These are phyloP conservation scores for Chrysanthemum lavandulifolium DNA, from an alignment of 129 eudicot species.

Conservation along the genomic window DNA sequence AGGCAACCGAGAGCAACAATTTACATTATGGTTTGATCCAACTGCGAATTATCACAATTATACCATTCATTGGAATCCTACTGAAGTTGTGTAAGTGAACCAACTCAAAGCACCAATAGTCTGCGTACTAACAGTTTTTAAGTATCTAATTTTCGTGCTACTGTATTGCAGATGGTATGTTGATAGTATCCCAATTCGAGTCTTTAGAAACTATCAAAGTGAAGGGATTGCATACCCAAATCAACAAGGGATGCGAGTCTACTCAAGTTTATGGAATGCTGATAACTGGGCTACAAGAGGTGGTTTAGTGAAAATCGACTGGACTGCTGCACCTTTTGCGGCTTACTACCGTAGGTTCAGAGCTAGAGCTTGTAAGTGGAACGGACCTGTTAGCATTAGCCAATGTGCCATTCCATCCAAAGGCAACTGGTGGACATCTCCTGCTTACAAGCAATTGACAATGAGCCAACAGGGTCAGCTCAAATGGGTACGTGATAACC, in stretches of 20 bases:
- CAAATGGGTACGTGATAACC: constrained; percentile 48
- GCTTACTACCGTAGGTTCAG: constrained; percentile 44
- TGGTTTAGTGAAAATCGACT: constrained; percentile 62
- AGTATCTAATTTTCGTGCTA: no score
- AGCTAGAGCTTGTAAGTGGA: constrained; percentile 55
- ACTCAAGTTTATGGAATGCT: constrained; percentile 78
- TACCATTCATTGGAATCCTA: constrained; percentile 76
- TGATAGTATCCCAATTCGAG: constrained; percentile 60
- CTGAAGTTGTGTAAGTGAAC: constrained; percentile 49
- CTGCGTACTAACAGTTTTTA: no score
- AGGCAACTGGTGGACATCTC: constrained; percentile 60
- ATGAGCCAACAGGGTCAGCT: constrained; percentile 35
- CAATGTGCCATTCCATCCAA: constrained; percentile 32
- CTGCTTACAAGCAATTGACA: constrained; percentile 37
- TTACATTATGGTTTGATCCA: constrained; percentile 75
- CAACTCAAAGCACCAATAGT: not conserved
- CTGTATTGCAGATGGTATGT: constrained; percentile 64
- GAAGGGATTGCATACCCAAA: constrained; percentile 60
- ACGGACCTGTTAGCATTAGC: constrained; percentile 38
- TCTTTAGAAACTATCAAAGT: constrained; percentile 50
- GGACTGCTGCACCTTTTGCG: constrained; percentile 59
- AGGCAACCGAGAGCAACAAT: constrained; percentile 71
- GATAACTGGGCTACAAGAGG: constrained; percentile 81
- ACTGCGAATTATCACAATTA: constrained; percentile 65
- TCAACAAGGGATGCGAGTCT: constrained; percentile 64